These are phyloP conservation scores for Ophiostoma novo-ulmi DNA, from an alignment of 2,329 filamentous ascomycete species.

Conservation along the genomic window DNA sequence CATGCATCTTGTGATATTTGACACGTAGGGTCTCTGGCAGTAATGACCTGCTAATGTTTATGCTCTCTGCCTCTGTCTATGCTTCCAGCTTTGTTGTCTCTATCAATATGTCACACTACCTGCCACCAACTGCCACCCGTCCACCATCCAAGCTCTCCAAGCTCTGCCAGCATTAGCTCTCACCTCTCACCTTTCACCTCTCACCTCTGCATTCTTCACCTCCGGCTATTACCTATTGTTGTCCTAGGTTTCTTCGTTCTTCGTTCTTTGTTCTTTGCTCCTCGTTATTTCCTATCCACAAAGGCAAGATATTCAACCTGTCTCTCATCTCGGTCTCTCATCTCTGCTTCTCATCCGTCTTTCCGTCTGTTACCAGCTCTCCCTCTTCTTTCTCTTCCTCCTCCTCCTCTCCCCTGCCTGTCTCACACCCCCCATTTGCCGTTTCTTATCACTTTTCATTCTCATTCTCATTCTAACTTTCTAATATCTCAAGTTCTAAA, in stretches of 20 bases:
- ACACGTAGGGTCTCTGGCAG: neutral
- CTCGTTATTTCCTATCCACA: neutral
- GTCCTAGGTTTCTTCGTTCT: too few species aligned
- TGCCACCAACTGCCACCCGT: neutral
- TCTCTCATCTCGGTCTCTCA: conserved; percentile 1
- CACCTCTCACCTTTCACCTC: neutral
- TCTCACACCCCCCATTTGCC: neutral
- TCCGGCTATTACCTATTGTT: too few species aligned
- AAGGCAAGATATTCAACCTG: conserved; percentile 3
- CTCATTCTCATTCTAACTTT: neutral
- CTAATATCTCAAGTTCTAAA: neutral
- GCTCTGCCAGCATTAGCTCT: neutral
- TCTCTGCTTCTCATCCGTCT: neutral
- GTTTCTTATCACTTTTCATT: conserved; percentile 8
- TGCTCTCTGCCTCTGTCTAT: too few species aligned
- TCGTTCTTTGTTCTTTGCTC: too few species aligned
- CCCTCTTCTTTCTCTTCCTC: neutral
- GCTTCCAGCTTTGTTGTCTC: neutral
- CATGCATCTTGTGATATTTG: neutral
- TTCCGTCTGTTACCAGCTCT: neutral
- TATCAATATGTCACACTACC: too few species aligned
- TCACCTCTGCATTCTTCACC: neutral
- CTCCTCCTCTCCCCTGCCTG: neutral
- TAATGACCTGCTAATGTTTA: too few species aligned
- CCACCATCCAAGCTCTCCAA: neutral